Base-by-base conservation (phyloP, 2,329 filamentous ascomycete species). In the Exserohilum rostratum region DNA sequence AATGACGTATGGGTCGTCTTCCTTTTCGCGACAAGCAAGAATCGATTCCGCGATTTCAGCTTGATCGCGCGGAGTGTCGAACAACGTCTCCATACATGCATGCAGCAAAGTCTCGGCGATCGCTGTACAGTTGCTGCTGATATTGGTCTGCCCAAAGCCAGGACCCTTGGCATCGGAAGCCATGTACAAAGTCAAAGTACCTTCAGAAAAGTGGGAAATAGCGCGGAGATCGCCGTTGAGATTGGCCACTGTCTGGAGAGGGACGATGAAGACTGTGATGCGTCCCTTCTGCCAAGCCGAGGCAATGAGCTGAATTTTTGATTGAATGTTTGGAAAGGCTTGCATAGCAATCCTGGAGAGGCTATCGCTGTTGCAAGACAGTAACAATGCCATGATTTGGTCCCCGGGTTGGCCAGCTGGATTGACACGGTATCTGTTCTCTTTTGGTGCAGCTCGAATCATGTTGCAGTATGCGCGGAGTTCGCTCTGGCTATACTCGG, bases 401-500 rank as follows among this genome's bases (percentile, higher is more conserved):
- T 76, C 67, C 37, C 77, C 80, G 9, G 76, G 79, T 60, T 79
- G 76, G 10, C 61, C 68, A 30, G 65, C 66, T 0, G 80, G 75
- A 43, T 73, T 58, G 6, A 83, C 61, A 13, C 61, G 70, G 55
- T 77, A 78, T 3, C 79, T 75, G 25, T 78, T 72, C 33, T 80
- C 78, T 13, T 72, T 67, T 0, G 78, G 73, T 1, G 77, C 70
- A n/a, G 73, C 65, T 10, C 69, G 70, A 7, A 81, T 65, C 31
- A 72, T 77, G 37, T 82, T 74, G 50, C 76, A 78, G 43, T 80
- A 76, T 2, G 76, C 77, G 45, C 79, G 73, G n/a, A 83, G 70
- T 53, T 83, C 81, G 50, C 78, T 78, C 59, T 82, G 81, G 11
- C 80, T 83, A 68, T 77, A 80, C 40, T 80, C 71, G 2, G 75